phyloP scores from a whole-genome alignment of 106 monocot species.

The Dioscorea alata region DNA sequence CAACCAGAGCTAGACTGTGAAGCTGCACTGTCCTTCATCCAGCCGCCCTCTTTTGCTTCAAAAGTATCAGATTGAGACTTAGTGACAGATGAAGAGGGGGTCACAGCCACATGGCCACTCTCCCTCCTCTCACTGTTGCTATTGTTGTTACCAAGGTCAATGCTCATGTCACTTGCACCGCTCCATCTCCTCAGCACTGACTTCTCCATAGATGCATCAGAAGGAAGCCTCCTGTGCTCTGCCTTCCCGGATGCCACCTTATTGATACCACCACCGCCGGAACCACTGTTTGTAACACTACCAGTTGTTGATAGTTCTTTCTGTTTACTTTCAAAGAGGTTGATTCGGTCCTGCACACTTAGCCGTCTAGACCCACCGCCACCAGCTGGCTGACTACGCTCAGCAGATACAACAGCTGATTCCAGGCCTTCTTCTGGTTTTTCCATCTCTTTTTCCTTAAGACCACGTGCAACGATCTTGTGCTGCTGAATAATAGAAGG shows the following conservation, averaged over 20 bases:
- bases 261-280: constrained; percentile 18
- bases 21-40: constrained; percentile 33
- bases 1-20: constrained; percentile 25
- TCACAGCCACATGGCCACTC: constrained; percentile 24
- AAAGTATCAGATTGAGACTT: constrained; percentile 23
- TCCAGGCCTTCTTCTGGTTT: constrained; percentile 16
- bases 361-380: constrained; percentile 42
- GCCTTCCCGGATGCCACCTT: constrained; percentile 31
- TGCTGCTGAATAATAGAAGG: constrained; percentile 10
- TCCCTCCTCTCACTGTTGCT: constrained; percentile 46
- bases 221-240: constrained; percentile 71
- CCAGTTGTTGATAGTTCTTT: constrained; percentile 46
- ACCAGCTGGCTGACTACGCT: constrained; percentile 6
- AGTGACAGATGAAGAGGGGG: constrained; percentile 52
- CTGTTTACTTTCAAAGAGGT: constrained; percentile 84
- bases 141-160: constrained; percentile 49
- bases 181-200: constrained; percentile 91
- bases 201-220: constrained; percentile 74
- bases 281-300: constrained; percentile 10
- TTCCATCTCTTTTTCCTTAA: constrained; percentile 11
- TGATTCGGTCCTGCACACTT: constrained; percentile 96
- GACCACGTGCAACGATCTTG: constrained; percentile 10
- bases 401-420: constrained; percentile 12
- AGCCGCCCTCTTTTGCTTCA: constrained; percentile 20
- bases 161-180: constrained; percentile 96